phyloP scores from a whole-genome alignment of 2,329 filamentous ascomycete species.

The Teratosphaeria viscida region DNA sequence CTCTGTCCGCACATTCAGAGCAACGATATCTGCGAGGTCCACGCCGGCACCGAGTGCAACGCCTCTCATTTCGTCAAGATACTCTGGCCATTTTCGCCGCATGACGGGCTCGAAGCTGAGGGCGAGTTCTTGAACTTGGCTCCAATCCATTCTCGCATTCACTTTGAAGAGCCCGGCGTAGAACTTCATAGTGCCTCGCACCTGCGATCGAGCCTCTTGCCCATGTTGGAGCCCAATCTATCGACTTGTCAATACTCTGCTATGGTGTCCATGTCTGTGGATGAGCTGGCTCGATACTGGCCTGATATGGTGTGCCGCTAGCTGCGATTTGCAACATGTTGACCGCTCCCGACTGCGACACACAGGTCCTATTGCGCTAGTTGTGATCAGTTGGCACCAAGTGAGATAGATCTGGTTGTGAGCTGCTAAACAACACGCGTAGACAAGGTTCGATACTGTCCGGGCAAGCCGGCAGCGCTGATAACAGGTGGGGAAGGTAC shows the following conservation, averaged over 20 bases:
- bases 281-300: slow-evolving; percentile 8
- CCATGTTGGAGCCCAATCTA: slow-evolving; percentile 44
- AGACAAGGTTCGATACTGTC: not conserved
- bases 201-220: slow-evolving; percentile 27
- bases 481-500: not conserved
- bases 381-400: not conserved
- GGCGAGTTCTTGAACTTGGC: slow-evolving; percentile 35
- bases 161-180: slow-evolving; percentile 38
- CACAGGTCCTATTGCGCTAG: not conserved
- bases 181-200: slow-evolving; percentile 35
- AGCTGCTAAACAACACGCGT: not conserved
- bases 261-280: not conserved
- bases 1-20: slow-evolving; percentile 48
- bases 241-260: not conserved
- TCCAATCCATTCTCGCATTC: slow-evolving; percentile 39
- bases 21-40: slow-evolving; percentile 43
- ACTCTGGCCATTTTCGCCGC: slow-evolving; percentile 31
- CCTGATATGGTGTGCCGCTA: slow-evolving; percentile 34
- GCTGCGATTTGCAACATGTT: slow-evolving; percentile 33
- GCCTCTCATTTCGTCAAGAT: slow-evolving; percentile 34
- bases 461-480: not conserved
- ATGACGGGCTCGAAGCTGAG: slow-evolving; percentile 38
- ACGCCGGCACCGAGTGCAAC: slow-evolving; percentile 41
- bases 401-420: not conserved
- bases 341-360: not conserved